Conservation (phyloP, 2,329 filamentous ascomycete genomes). For the Cylindrodendrum hubeiense region DNA sequence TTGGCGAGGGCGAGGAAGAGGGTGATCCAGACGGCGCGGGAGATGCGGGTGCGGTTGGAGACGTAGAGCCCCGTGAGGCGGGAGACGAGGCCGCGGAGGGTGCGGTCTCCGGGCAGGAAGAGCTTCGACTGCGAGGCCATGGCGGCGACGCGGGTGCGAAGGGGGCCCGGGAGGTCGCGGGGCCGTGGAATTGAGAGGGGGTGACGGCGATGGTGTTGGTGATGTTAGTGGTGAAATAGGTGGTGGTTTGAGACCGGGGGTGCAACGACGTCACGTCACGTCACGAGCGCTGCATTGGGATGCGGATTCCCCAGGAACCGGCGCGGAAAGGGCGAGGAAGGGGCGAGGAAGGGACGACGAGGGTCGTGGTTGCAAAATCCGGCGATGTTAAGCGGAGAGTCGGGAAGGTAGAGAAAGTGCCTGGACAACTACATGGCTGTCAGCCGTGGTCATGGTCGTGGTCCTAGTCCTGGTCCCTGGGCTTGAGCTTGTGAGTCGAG, state of each 20-base stretch:
- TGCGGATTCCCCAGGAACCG: conserved; percentile 14
- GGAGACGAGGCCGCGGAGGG: conserved; percentile 73
- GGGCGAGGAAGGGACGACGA: conserved; percentile 5
- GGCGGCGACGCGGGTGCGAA: conserved; percentile 25
- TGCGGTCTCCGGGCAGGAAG: conserved; percentile 69
- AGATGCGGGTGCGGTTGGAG: conserved; percentile 83
- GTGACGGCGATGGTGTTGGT: not conserved
- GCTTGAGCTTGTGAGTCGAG: conserved; percentile 4
- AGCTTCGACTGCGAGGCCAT: conserved; percentile 86
- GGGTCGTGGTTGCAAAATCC: not conserved
- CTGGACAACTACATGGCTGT: conserved; percentile 14
- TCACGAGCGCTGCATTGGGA: conserved; percentile 31
- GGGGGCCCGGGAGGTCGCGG: conserved; percentile 1
- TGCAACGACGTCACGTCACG: conserved; percentile 43
- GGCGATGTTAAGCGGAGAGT: not conserved
- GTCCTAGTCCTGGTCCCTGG: conserved; percentile 9
- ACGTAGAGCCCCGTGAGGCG: conserved; percentile 81
- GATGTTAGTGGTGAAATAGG: not conserved
- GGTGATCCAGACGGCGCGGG: conserved; percentile 84
- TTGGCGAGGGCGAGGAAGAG: conserved; percentile 85
- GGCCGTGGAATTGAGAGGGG: not conserved
- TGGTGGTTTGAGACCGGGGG: conserved; percentile 6
- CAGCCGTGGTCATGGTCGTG: not conserved
- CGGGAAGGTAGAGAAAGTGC: not conserved
- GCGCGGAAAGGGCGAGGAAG: not conserved